Evolutionary conservation across 495 filamentous ascomycete genomes (phyloP).

Genomic region (Aspergillus wentii): DNA sequence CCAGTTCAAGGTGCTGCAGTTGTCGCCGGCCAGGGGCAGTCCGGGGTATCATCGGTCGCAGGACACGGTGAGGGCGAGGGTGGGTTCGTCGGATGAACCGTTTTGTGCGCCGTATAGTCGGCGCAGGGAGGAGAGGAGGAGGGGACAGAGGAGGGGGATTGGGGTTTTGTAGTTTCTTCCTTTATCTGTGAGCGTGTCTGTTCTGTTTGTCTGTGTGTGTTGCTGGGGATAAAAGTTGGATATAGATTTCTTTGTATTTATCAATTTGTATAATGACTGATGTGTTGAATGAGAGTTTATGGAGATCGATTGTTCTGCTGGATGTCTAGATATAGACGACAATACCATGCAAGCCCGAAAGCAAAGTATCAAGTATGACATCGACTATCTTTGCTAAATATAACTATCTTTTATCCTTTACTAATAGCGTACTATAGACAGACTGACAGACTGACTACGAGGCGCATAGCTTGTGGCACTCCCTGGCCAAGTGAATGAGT

Average conservation of each 20-base stretch:
- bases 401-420: no score
- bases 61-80: conserved; percentile 35
- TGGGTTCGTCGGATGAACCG: conserved; percentile 42
- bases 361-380: no score
- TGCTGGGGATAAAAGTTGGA: conserved; percentile 1
- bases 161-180: conserved; percentile 23
- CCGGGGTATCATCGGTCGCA: conserved; percentile 41
- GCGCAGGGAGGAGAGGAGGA: conserved; percentile 37
- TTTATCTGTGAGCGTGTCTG: background rate
- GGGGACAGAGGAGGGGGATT: conserved; percentile 32
- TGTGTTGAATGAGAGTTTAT: no score
- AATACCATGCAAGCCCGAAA: no score
- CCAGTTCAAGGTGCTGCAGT: conserved; percentile 42
- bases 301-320: no score
- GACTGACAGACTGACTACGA: no score
- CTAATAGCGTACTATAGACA: no score
- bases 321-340: no score
- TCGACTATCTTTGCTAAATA: no score
- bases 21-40: conserved; percentile 37
- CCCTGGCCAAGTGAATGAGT: no score
- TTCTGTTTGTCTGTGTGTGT: background rate
- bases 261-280: background rate
- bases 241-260: background rate
- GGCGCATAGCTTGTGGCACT: no score
- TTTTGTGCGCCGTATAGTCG: conserved; percentile 43